Base-by-base conservation (phyloP, 306 rosid species). In the Vigna mungo region DNA sequence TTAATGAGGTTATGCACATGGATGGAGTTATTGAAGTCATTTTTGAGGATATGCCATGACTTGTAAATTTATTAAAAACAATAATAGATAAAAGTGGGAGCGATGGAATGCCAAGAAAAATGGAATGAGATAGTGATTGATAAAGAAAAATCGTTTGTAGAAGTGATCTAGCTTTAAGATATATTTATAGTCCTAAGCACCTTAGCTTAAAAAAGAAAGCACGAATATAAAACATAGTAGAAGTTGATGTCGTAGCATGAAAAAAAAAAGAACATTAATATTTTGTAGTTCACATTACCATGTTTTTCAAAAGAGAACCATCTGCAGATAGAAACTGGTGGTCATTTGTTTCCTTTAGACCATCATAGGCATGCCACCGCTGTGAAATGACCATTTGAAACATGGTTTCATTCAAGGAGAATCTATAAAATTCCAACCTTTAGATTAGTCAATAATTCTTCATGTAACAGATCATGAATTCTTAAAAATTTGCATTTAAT, bases 281-380 rank as follows among this genome's bases (percentile, higher is more conserved):
- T 41, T 85, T 80, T 52, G 72, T 56, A 59, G 71, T 43, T 77
- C 21, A 16, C 68, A 82, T 81, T 82, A 94, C 98, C 98, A 90
- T 92, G 23, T 85, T 86, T 90, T 95, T 95, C 90, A 88, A 82
- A 82, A 92, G 94, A 74, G 93, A 92, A 80, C 96, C 97, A 88
- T 96, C 92, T 56, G 95, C 93, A 74, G 97, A 92, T 66, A 92
- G 78, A 83, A 89, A 95, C 80, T 85, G 91, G 81, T 86, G 87
- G 81, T 88, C 89, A 37, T 86, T 87, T 78, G 96, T 90, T 85
- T 92, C 91, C 91, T 95, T 95, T 61, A 95, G 79, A 49, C 95
- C 89, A 74, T 95, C 96, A 82, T 84, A 92, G 74, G 92, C 92
- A 79, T 62, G 67, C 60, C 95, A 96, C 97, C 97, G 90, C 80